Percentiles rank a stretch among this genome's conserved stretches.
Conservation (phyloP, 2,329 filamentous ascomycete genomes). For the Cercospora canescens region DNA sequence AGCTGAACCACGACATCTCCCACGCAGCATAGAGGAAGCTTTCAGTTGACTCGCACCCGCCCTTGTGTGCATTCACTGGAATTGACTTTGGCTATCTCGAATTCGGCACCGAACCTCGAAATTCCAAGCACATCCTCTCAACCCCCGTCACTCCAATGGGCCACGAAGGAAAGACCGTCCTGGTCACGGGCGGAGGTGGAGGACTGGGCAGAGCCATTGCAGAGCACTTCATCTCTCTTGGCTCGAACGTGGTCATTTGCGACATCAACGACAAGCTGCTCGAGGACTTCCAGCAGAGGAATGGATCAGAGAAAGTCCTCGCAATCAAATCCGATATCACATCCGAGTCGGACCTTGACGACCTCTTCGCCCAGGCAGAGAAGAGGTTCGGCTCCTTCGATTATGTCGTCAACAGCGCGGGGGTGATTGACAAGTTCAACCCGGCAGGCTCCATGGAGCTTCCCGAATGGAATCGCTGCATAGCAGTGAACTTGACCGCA, state of each 20-base stretch:
- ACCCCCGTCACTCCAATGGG: slow-evolving; percentile 1
- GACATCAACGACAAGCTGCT: slow-evolving; percentile 38
- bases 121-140: not conserved
- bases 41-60: not conserved
- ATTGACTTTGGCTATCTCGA: not conserved
- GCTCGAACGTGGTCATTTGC: slow-evolving; percentile 38
- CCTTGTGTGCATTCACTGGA: not conserved
- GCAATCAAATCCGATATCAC: slow-evolving; percentile 43
- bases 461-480: slow-evolving; percentile 54
- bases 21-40: not conserved
- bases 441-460: slow-evolving; percentile 51
- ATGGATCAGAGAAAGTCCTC: slow-evolving; percentile 28
- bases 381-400: slow-evolving; percentile 52
- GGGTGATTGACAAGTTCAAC: slow-evolving; percentile 58
- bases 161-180: slow-evolving; percentile 32
- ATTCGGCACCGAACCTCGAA: not conserved
- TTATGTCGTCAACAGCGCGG: slow-evolving; percentile 59
- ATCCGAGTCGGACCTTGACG: slow-evolving; percentile 36
- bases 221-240: slow-evolving; percentile 34
- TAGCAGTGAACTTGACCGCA: slow-evolving; percentile 59
- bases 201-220: slow-evolving; percentile 38
- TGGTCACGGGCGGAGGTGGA: slow-evolving; percentile 37
- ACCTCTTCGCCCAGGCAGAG: slow-evolving; percentile 39
- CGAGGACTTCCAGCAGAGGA: slow-evolving; percentile 32
- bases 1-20: not conserved